Conservation (phyloP, 2,329 filamentous ascomycete species). For the Aureobasidium sp. region DNA sequence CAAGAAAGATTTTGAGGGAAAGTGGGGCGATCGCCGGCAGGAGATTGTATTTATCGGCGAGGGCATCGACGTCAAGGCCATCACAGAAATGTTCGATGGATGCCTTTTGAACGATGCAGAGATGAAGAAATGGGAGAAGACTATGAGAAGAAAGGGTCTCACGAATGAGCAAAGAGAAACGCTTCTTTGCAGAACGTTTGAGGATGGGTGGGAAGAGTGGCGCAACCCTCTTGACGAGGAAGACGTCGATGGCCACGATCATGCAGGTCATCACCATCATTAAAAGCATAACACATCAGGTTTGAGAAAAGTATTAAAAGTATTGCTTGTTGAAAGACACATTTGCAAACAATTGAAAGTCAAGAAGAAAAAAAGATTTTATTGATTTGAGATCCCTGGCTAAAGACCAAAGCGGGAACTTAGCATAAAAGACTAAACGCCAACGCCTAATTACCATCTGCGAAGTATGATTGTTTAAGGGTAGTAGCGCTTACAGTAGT, state of each 20-base stretch:
- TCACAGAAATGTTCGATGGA: constrained; percentile 47
- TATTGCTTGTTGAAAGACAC: background rate
- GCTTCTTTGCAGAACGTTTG: constrained; percentile 34
- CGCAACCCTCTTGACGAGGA: constrained; percentile 15
- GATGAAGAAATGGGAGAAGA: constrained; percentile 31
- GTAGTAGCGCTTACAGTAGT: background rate
- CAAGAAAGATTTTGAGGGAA: constrained; percentile 39
- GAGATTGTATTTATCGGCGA: constrained; percentile 69
- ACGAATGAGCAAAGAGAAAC: background rate
- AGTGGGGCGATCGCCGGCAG: constrained; percentile 61
- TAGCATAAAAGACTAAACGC: background rate
- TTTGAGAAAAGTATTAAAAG: background rate
- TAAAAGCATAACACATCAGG: background rate
- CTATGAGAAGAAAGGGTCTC: constrained; percentile 24
- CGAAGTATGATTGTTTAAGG: background rate
- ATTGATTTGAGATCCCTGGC: background rate
- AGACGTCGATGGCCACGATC: constrained; percentile 16
- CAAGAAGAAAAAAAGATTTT: background rate
- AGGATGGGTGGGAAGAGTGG: constrained; percentile 25
- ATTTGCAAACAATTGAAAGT: background rate
- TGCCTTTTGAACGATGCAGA: constrained; percentile 56
- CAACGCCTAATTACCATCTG: background rate
- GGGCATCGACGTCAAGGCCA: constrained; percentile 43
- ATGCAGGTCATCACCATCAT: constrained; percentile 12
- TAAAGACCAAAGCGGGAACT: background rate